phyloP scores from a whole-genome alignment of 768 basidiomycete species.

The Suillus hirtellus region DNA sequence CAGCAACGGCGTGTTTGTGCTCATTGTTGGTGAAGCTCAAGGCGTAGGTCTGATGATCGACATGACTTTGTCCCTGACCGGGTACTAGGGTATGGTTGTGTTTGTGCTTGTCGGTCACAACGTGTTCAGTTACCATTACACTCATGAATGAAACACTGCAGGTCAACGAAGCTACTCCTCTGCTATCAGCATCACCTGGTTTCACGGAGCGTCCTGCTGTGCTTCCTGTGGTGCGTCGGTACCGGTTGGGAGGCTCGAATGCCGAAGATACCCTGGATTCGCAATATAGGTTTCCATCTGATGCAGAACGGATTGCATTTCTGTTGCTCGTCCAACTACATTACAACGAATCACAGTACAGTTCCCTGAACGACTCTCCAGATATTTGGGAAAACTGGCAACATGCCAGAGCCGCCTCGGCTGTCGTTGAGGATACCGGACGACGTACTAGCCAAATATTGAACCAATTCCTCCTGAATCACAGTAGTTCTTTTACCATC shows the following conservation, averaged over 20 bases:
- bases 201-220: slow-evolving; percentile 7
- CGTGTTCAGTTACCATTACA: background rate
- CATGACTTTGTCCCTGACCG: background rate
- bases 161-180: slow-evolving; percentile 10
- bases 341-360: slow-evolving; percentile 4
- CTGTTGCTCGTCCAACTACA: slow-evolving; percentile 10
- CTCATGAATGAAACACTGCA: slow-evolving; percentile 5
- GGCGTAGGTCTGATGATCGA: background rate
- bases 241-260: background rate
- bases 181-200: slow-evolving; percentile 1
- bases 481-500: slow-evolving; percentile 42
- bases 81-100: slow-evolving; percentile 7
- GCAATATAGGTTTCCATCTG: background rate
- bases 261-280: slow-evolving; percentile 1
- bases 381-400: slow-evolving; percentile 9
- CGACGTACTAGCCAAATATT: slow-evolving; percentile 37
- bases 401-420: slow-evolving; percentile 1
- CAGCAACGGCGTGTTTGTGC: slow-evolving; percentile 62
- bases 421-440: slow-evolving; percentile 35
- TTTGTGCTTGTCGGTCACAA: background rate
- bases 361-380: background rate
- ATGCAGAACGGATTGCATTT: slow-evolving; percentile 13
- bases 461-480: slow-evolving; percentile 43
- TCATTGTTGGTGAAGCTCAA: slow-evolving; percentile 41
- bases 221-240: slow-evolving; percentile 12